Percentiles rank a stretch among this genome's conserved stretches.
Evolutionary conservation across 805 yeast genomes (phyloP).

Genomic region (Lachancea cidri): DNA sequence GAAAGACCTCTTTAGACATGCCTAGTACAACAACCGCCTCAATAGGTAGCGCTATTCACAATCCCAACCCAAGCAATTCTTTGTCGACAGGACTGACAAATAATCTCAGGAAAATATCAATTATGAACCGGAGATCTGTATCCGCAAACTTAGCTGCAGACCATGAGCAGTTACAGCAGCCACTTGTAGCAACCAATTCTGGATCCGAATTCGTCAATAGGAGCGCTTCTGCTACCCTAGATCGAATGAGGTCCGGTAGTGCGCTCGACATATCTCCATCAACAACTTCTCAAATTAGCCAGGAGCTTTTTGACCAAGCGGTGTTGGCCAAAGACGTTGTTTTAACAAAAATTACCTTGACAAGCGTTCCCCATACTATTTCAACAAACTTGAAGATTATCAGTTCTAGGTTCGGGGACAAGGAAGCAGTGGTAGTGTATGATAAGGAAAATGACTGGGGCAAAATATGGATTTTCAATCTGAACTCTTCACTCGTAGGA

Average conservation of each 20-base stretch:
- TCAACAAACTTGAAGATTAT: slow-evolving; percentile 32
- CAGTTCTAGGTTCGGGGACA: slow-evolving; percentile 42
- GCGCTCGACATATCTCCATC: slow-evolving; percentile 12
- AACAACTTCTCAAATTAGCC: slow-evolving; percentile 14
- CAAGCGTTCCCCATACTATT: slow-evolving; percentile 32
- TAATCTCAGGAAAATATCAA: slow-evolving; percentile 19
- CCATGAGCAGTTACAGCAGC: slow-evolving; percentile 2
- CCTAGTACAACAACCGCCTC: background rate
- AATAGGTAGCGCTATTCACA: background rate
- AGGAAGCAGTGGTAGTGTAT: slow-evolving; percentile 58
- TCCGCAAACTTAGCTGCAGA: slow-evolving; percentile 10
- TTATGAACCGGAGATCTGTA: slow-evolving; percentile 20
- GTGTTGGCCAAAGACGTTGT: slow-evolving; percentile 61
- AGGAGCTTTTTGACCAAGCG: slow-evolving; percentile 18
- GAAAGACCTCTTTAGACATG: background rate
- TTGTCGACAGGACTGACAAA: slow-evolving; percentile 6
- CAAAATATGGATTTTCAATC: slow-evolving; percentile 42
- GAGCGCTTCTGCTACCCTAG: slow-evolving; percentile 29
- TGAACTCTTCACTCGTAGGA: slow-evolving; percentile 22
- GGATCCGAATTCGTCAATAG: slow-evolving; percentile 11
- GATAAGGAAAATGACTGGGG: slow-evolving; percentile 40
- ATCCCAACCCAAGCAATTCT: background rate
- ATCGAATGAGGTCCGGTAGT: slow-evolving; percentile 20
- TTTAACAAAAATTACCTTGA: slow-evolving; percentile 53
- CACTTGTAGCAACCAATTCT: slow-evolving; percentile 14